These are phyloP conservation scores for Tuber indicum DNA, from an alignment of 495 filamentous ascomycete species.

Conservation along the genomic window DNA sequence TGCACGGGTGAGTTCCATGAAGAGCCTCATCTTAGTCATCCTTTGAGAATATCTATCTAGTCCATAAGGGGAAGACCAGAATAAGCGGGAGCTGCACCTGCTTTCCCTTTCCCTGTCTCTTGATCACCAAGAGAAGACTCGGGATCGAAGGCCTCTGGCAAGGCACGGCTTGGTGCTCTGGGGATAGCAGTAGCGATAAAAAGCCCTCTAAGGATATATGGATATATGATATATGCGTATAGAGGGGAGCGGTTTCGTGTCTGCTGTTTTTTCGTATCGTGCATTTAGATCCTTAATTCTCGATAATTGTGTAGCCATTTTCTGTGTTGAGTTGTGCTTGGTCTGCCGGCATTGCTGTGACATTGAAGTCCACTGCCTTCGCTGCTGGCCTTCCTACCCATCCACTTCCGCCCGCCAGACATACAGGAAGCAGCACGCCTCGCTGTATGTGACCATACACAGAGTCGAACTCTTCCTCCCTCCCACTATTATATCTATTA, in stretches of 20 bases:
- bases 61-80: neutral
- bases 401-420: constrained; percentile 1
- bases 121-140: neutral
- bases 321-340: neutral
- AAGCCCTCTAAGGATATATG: neutral
- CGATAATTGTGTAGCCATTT: neutral
- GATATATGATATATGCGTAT: neutral
- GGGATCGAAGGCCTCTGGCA: neutral
- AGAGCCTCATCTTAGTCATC: constrained; percentile 1
- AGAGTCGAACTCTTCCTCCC: constrained; percentile 5
- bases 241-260: neutral
- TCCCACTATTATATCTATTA: constrained; percentile 7
- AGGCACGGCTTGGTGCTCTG: neutral
- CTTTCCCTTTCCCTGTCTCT: neutral
- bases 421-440: neutral
- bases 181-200: neutral
- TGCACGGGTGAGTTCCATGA: neutral
- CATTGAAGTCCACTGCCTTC: neutral
- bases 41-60: neutral
- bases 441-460: neutral
- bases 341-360: neutral
- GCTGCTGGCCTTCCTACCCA: neutral
- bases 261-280: neutral
- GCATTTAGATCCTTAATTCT: neutral
- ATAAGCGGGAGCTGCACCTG: neutral